These are phyloP conservation scores for Rostrohypoxylon terebratum DNA, from an alignment of 495 filamentous ascomycete genomes.

Conservation along the genomic window DNA sequence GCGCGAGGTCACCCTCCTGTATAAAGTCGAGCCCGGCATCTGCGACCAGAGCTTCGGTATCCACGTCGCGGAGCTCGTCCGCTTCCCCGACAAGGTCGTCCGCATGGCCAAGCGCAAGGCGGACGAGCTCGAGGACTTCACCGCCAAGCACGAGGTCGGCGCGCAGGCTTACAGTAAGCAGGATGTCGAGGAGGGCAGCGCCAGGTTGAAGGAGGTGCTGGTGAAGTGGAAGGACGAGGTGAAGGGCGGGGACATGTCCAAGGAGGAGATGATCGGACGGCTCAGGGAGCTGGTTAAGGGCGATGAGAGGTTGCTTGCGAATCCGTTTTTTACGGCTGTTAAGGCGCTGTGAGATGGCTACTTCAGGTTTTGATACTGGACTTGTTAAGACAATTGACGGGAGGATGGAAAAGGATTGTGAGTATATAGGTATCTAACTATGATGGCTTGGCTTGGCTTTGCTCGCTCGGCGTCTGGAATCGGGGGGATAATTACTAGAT, in stretches of 20 bases:
- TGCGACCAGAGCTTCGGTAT: constrained; percentile 99
- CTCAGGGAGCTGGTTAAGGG: constrained; percentile 82
- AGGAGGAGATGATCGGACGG: constrained; percentile 79
- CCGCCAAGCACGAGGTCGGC: constrained; percentile 74
- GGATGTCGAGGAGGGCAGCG: constrained; percentile 92
- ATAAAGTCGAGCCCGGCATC: constrained; percentile 94
- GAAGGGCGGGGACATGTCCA: constrained; percentile 71
- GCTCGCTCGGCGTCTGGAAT: constrained; percentile 35
- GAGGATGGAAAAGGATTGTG: constrained; percentile 18
- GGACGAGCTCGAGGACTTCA: constrained; percentile 97
- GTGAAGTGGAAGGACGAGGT: constrained; percentile 90
- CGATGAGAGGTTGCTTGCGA: constrained; percentile 77
- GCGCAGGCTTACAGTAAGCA: constrained; percentile 73
- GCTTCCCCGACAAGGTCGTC: constrained; percentile 97
- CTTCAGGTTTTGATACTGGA: neutral
- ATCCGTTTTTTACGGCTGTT: constrained; percentile 91
- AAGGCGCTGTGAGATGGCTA: constrained; percentile 71
- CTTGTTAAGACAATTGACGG: neutral
- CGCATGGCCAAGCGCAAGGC: constrained; percentile 99
- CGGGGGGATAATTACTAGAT: constrained; percentile 15
- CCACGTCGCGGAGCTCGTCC: constrained; percentile 95
- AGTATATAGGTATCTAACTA: constrained; percentile 24
- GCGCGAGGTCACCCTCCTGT: constrained; percentile 92
- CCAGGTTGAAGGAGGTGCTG: constrained; percentile 85
- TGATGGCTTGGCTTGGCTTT: constrained; percentile 27